Percentiles rank a stretch among this genome's conserved stretches.
These are phyloP conservation scores for Staphylotrichum tortipilum DNA, from an alignment of 495 filamentous ascomycete genomes.

Conservation along the genomic window DNA sequence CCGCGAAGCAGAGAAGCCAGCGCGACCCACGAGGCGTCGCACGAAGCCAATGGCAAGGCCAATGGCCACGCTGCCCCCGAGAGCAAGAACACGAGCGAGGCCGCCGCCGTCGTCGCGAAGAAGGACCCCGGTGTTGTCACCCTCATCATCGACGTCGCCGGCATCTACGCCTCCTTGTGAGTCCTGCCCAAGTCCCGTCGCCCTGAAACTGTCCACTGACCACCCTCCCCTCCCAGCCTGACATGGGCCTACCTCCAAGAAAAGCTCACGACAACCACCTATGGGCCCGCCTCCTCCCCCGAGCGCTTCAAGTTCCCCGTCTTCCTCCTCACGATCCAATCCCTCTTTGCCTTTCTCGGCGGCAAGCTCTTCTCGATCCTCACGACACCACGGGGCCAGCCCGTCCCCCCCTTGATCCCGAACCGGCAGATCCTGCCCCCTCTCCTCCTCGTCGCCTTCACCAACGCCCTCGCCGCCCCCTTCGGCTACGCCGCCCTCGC, in stretches of 20 bases:
- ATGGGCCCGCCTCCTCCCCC: conserved; percentile 50
- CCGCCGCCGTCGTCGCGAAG: conserved; percentile 17
- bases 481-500: conserved; percentile 90
- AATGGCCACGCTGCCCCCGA: conserved; percentile 2
- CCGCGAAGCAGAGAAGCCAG: conserved; percentile 23
- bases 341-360: conserved; percentile 71
- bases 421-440: conserved; percentile 60
- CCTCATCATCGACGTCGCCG: conserved; percentile 76
- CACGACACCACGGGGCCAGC: conserved; percentile 45
- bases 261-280: conserved; percentile 90
- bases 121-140: conserved; percentile 53
- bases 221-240: conserved; percentile 46
- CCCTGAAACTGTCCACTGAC: background rate
- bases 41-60: conserved; percentile 33
- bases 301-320: conserved; percentile 86
- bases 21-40: background rate
- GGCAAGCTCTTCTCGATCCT: conserved; percentile 73
- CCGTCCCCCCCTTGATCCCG: conserved; percentile 65
- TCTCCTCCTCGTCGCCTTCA: conserved; percentile 78
- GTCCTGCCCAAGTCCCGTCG: conserved; percentile 13
- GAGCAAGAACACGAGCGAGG: too few relatives aligned
- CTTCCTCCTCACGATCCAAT: conserved; percentile 94
- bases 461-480: conserved; percentile 77
- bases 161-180: conserved; percentile 95
- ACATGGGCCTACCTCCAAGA: conserved; percentile 96